Conservation (phyloP, 306 rosid genomes). For the Cicer yamashitae region DNA sequence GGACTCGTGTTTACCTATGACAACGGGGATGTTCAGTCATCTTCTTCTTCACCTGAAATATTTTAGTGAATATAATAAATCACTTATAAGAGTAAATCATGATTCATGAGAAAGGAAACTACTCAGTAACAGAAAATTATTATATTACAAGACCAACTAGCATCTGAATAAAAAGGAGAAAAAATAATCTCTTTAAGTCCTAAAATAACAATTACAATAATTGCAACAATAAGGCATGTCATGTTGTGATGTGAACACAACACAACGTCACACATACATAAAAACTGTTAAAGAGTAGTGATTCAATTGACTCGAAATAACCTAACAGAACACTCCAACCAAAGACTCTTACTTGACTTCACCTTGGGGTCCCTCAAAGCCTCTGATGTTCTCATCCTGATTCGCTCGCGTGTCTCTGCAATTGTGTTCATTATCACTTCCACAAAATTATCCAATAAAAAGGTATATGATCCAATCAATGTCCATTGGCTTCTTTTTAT, state of each 20-base stretch:
- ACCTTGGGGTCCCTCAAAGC: constrained; percentile 93
- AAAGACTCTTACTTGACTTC: constrained; percentile 77
- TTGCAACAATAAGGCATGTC: constrained; percentile 18
- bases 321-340: constrained; percentile 39
- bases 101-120: constrained; percentile 6
- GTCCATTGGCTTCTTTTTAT: no score
- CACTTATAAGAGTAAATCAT: not conserved
- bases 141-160: constrained; percentile 20
- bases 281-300: not conserved
- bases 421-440: constrained; percentile 28
- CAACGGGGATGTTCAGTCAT: constrained; percentile 69
- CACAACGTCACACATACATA: not conserved
- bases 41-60: constrained; percentile 77
- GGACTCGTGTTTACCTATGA: constrained; percentile 64
- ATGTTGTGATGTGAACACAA: constrained; percentile 25
- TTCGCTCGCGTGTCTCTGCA: constrained; percentile 77
- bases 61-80: constrained; percentile 24
- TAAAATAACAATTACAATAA: constrained; percentile 13
- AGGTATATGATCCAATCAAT: not conserved
- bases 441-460: constrained; percentile 33
- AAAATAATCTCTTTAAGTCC: not conserved
- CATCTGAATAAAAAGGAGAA: constrained; percentile 17
- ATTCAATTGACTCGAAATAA: no score
- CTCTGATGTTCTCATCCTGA: constrained; percentile 74
- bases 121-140: not conserved